Conservation (phyloP, 108 stramenopile genomes). For the Seminavis robusta region DNA sequence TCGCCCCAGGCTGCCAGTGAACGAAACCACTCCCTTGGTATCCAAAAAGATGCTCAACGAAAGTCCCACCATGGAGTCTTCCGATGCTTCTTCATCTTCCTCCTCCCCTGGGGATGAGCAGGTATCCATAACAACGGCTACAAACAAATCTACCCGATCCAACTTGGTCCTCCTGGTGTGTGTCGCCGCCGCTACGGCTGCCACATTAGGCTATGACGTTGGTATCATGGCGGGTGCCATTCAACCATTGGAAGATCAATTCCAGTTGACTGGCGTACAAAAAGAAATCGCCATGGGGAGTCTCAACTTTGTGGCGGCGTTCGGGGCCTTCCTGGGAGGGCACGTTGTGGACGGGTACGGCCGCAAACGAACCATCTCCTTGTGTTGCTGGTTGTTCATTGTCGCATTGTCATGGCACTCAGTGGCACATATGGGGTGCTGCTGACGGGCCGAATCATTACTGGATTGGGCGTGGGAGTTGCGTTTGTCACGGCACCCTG, state of each 20-base stretch:
- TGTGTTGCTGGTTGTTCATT: slow-evolving; percentile 23
- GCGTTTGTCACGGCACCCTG: slow-evolving; percentile 23
- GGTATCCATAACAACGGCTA: too few relatives aligned
- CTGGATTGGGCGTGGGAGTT: slow-evolving; percentile 31
- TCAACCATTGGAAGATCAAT: slow-evolving; percentile 14
- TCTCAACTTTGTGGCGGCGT: slow-evolving; percentile 27
- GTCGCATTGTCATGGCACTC: slow-evolving; percentile 20
- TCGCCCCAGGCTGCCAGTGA: too few relatives aligned
- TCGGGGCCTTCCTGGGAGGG: slow-evolving; percentile 26
- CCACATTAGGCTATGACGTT: slow-evolving; percentile 35
- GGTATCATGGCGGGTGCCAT: slow-evolving; percentile 35
- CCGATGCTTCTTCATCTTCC: too few relatives aligned
- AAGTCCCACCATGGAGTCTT: too few relatives aligned
- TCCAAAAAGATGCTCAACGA: too few relatives aligned
- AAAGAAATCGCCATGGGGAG: slow-evolving; percentile 32
- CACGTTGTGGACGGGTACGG: slow-evolving; percentile 13
- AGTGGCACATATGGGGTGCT: slow-evolving; percentile 6
- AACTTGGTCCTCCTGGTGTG: slow-evolving; percentile 5
- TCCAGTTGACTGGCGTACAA: slow-evolving; percentile 13
- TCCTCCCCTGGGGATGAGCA: too few relatives aligned
- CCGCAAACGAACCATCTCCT: slow-evolving; percentile 15
- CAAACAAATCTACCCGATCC: too few relatives aligned
- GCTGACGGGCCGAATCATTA: slow-evolving; percentile 18
- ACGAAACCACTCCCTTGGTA: too few relatives aligned
- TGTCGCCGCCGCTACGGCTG: slow-evolving; percentile 23